Base-by-base conservation (phyloP, 2,329 filamentous ascomycete genomes). In the Pseudogymnoascus sp. region DNA sequence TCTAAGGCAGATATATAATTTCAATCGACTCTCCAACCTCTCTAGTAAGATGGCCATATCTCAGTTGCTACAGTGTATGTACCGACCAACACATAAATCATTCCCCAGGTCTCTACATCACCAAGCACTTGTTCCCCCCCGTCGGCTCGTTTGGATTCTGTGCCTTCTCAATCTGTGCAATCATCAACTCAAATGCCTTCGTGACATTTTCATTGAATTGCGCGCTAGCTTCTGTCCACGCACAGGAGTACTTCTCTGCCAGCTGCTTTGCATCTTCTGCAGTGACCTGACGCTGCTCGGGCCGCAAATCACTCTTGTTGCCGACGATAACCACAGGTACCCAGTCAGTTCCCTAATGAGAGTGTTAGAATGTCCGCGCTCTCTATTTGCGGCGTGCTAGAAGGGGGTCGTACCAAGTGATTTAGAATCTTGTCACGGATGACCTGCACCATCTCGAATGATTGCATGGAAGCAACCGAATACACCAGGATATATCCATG, bases 401-500 rank as follows among this genome's bases (percentile, higher is more conserved):
- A 13, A 16, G 61, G 62, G 56, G 31, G 31, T 19, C 86, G 73
- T 79, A 96, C 93, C 67, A 97, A 79, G 74, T 97, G 93, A 75
- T 96, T 96, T 64, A 99, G 80, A 67, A 99, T 97, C 82, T 97
- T 99, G 75, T 97, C 93, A 26, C 93, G 84, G 69, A 99, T 96
- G 65, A 97, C 91, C 72, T 90, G 86, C 61, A 96, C 89, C 93
- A 97, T 99, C 75, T 99, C 95, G 73, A 97, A 97, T 8, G 92
- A 96, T 70, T 95, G 90, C 72, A 91, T 87, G 59, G 91, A 96
- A 21, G 90, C 90, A 60, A 99, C 93, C n/a, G 93, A 96, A 78
- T 99, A 99, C 59, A 97, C 93, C 65, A 99, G 88, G 84, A 99
- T 92, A 77, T 97, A 99, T 64, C 95, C 95, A 79, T 99, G 95